Base-by-base conservation (phyloP, 148 eudicot genomes). In the Persicaria maculosa region DNA sequence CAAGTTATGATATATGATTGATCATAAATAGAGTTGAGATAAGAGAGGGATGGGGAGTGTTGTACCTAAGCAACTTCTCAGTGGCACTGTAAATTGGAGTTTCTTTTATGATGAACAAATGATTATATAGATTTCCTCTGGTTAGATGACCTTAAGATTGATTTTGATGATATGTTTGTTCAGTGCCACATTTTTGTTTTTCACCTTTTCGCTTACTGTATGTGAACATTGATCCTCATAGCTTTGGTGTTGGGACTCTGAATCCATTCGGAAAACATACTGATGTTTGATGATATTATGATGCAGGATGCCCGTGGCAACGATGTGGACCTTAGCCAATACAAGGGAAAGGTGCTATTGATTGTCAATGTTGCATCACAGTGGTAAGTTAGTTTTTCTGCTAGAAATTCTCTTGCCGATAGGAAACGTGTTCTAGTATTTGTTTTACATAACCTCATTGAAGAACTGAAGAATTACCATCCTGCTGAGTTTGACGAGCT, bases 331-430 rank as follows among this genome's bases (percentile, higher is more conserved):
- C 78, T 84, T 50, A 81, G 84, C 76, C 65, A 50, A 44, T 84
- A 78, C 84, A 84, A 79, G 67, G 84, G 84, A 64, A 84, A 84
- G 62, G 84, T 79, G 58, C 84, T 84, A 10, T 50, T 84, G 71
- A 80, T 84, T 47, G 86, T 84, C 77, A 84, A 84, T 79, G 86
- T 84, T 57, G 86, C 86, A 44, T 84, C 86, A 22, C 77, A 84
- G 43, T 84, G 86, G 86, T 84, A 79, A 15, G 25, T 31, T 59
- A 22, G 4, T 59, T 59, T 25, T 59, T 7, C 67, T 59, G 43
- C 67, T 59, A 59, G 43, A 59, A 20, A 31, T 31, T 31, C 40
- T 59, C 4, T 25, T 22, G 43, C 25, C 2, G 3, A 48, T 48
- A 11, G 52, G 52, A 48, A 48, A 48, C 8, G 52, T 48, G 52